Evolutionary conservation across 192 early-diverging fungal genomes (phyloP), one percentile per base, ranked within the genome.

Genomic region (Pilaira anomala): DNA sequence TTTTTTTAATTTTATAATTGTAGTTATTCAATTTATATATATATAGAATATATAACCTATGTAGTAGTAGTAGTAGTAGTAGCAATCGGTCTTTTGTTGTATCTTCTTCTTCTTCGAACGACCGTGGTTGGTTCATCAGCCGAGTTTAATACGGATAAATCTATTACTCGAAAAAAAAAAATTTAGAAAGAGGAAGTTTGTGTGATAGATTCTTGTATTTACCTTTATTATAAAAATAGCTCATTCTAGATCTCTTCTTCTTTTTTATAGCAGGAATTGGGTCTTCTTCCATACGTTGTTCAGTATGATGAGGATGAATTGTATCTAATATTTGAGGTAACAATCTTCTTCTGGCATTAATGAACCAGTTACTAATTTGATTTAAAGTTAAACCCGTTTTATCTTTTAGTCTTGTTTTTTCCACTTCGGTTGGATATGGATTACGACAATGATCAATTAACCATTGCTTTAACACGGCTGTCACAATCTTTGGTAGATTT

Each of bases 341-440:
- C 22, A 76, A 75, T 11, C 87, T 69, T 16, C 87, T 65, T 3
- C 87, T 67, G 0, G 87, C 87, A 73, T 89, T 89, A 26, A 89
- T 89, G 57, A 89, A 89, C 87, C 87, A 89, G 63, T 89, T 87
- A 56, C 83, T 87, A 56, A 89, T 86, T 59, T 89, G 87, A 52
- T 81, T 83, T 50, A 87, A 67, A 1, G 78, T 85, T 19, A 89
- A 66, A 0, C 74, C 71, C 0, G 87, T 89, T 28, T 77, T 72
- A 19, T 67, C 49, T 12, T 78, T 77, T 22, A 89, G 60, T 13
- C 62, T 64, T 22, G 68, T 58, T 64, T 89, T 89, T 29, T 84
- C 81, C 7, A 79, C 80, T 48, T 89, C 87, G 7, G 81, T 84
- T 1, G 87, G 87, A 48, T 87, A 89, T 12, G 87, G 87, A 42